phyloP scores from a whole-genome alignment of 768 basidiomycete genomes.

The Suillus luteus region DNA sequence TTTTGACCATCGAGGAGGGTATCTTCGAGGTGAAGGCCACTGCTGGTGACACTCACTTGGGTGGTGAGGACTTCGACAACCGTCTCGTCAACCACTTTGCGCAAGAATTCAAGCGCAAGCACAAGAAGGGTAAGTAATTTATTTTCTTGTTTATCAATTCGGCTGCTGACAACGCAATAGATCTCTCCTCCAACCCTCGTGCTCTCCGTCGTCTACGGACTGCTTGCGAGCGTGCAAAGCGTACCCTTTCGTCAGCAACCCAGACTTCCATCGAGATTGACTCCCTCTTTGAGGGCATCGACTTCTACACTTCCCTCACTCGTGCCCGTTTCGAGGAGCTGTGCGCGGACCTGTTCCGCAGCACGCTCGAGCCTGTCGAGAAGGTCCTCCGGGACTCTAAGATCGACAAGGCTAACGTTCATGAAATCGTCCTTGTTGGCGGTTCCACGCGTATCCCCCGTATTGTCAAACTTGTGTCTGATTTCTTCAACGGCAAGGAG shows the following conservation, averaged over 20 bases:
- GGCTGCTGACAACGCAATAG: conserved; percentile 38
- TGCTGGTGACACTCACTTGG: conserved; percentile 97
- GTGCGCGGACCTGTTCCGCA: conserved; percentile 93
- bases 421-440: conserved; percentile 97
- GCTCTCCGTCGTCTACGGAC: conserved; percentile 97
- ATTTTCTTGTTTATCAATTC: conserved; percentile 8
- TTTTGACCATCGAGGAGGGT: conserved; percentile 94
- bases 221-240: conserved; percentile 98
- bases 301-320: conserved; percentile 98
- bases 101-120: conserved; percentile 96
- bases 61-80: conserved; percentile 98
- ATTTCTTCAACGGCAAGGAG: conserved; percentile 99
- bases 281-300: conserved; percentile 95
- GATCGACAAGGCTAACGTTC: conserved; percentile 93
- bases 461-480: conserved; percentile 95
- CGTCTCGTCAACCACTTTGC: conserved; percentile 96
- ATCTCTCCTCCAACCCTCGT: conserved; percentile 89
- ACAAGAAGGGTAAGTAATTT: conserved; percentile 77
- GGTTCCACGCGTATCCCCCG: conserved; percentile 99
- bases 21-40: conserved; percentile 99
- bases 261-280: conserved; percentile 98
- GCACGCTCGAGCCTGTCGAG: conserved; percentile 93
- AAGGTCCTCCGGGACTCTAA: conserved; percentile 98
- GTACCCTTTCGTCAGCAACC: conserved; percentile 94
- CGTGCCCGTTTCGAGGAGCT: conserved; percentile 98